Evolutionary conservation across 2,329 filamentous ascomycete species (phyloP), one percentile per base, ranked within the genome.

Genomic region (Fusarium verticillioides): DNA sequence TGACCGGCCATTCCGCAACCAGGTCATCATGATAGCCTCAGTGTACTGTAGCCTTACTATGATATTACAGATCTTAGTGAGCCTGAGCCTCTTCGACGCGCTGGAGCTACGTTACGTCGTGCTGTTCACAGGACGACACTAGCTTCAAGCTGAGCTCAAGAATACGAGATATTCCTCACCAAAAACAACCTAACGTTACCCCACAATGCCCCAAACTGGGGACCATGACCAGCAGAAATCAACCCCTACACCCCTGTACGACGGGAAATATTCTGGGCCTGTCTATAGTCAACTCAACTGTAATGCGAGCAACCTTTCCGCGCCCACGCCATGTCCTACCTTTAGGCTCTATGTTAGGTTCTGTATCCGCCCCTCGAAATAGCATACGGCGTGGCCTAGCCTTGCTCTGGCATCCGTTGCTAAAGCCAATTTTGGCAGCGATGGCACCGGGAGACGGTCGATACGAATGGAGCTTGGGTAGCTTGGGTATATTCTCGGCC

Each of bases 101-200:
- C 42, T 58, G 23, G 40, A 54, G 70, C 54, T 66, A 73, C 70
- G 71, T 73, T 73, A 73, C 71, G 32, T 64, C 26, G 62, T 40
- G 32, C 30, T 39, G 37, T 58, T 46, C 52, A 54, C 69, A 54
- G 32, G 43, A 59, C 37, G 68, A 50, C 63, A 57, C 62, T 70
- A 70, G 66, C 43, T 63, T 53, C 19, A 60, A 43, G 46, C 58
- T 56, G 49, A 60, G 50, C 23, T 16, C 37, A 67, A 58, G 60
- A 76, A 77, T 77, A 77, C 73, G 75, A 76, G 75, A 60, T 64
- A 56, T 30, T 43, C 43, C 34, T 65, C 36, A 23, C 66, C 46
- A 69, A 54, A 68, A 69, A 32, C 61, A 59, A 61, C 59, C 66
- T 23, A 68, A 62, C 40, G 18, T 52, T 70, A 63, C 75, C 75